Evolutionary conservation across 805 yeast genomes (phyloP).

Genomic region (Candida corydali): DNA sequence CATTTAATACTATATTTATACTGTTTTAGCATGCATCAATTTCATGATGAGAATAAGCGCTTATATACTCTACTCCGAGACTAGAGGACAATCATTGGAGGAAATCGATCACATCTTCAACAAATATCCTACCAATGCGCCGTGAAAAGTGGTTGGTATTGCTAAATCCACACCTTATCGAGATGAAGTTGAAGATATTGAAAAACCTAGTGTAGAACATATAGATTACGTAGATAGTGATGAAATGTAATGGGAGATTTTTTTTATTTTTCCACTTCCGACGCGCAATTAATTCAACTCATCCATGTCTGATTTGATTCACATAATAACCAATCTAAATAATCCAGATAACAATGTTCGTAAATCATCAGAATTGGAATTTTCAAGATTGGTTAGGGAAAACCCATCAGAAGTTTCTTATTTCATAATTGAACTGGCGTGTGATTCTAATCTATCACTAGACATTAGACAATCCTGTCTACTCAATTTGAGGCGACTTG

Average conservation of each 20-base stretch:
- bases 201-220: conserved; percentile 2
- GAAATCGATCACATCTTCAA: conserved; percentile 53
- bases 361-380: conserved; percentile 47
- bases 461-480: conserved; percentile 59
- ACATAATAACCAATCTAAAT: conserved; percentile 19
- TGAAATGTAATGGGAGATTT: neutral
- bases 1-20: conserved; percentile 60
- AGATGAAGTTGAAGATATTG: neutral
- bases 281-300: too few relatives aligned
- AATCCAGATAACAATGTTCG: conserved; percentile 51
- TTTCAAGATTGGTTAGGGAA: conserved; percentile 36
- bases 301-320: conserved; percentile 2
- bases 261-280: too few relatives aligned
- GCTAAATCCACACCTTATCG: conserved; percentile 11
- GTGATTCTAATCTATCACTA: conserved; percentile 21
- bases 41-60: conserved; percentile 51
- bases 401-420: conserved; percentile 49
- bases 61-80: conserved; percentile 67
- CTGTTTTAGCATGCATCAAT: conserved; percentile 66
- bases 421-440: conserved; percentile 41
- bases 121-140: conserved; percentile 21
- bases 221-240: conserved; percentile 2
- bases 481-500: conserved; percentile 61
- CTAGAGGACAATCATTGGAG: conserved; percentile 71
- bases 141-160: conserved; percentile 28